A percentile compares a stretch with the other conserved stretches of the same genome.
Evolutionary conservation across 352 stramenopile genomes (phyloP).

Genomic region (Pythium vanterpoolii): DNA sequence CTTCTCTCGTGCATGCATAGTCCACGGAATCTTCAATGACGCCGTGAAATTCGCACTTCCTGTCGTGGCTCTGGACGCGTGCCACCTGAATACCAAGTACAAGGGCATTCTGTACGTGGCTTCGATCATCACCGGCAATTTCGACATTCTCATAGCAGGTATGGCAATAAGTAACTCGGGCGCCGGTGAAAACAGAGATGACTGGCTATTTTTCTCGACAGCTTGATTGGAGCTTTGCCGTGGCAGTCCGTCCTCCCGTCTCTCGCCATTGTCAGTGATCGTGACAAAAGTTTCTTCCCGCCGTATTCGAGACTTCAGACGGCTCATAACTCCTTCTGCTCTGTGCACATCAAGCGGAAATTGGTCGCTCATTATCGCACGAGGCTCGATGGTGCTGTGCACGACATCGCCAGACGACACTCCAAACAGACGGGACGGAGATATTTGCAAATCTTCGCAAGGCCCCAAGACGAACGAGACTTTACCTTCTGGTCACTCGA

Average conservation of each 20-base stretch:
- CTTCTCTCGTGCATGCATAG: too few relatives aligned
- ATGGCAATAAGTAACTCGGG: background rate
- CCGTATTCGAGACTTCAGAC: too few relatives aligned
- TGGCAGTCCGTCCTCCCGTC: background rate
- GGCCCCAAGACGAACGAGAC: too few relatives aligned
- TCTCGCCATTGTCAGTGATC: conserved; percentile 1
- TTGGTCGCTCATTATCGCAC: too few relatives aligned
- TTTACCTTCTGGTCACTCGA: too few relatives aligned
- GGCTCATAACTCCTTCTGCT: background rate
- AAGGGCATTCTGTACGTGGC: conserved; percentile 8
- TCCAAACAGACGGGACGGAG: too few relatives aligned
- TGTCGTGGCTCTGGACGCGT: conserved; percentile 8
- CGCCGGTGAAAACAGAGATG: background rate
- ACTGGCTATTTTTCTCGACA: conserved; percentile 1
- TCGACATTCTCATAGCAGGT: conserved; percentile 7
- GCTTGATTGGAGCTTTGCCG: background rate
- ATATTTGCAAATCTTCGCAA: too few relatives aligned
- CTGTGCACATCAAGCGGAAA: conserved; percentile 10
- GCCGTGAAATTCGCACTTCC: too few relatives aligned
- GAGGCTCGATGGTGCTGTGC: too few relatives aligned
- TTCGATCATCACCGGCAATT: conserved; percentile 10
- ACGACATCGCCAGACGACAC: too few relatives aligned
- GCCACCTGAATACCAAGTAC: conserved; percentile 9
- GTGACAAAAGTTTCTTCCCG: background rate
- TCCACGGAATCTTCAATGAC: too few relatives aligned